Evolutionary conservation across 192 early-diverging fungal genomes (phyloP).

Genomic region (Phycomyces nitens): DNA sequence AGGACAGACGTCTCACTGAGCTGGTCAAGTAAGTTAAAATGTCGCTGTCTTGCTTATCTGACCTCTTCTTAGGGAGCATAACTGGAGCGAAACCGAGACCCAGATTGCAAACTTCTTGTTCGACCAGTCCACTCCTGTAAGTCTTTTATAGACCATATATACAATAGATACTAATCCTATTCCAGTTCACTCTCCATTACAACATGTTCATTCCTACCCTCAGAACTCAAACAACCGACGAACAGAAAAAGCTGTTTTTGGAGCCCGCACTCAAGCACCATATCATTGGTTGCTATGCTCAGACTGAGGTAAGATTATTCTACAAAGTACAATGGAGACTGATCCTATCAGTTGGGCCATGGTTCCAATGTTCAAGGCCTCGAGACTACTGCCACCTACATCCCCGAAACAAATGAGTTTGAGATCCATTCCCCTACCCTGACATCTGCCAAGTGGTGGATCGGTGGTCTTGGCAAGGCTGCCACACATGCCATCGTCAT

Average conservation of each 20-base stretch:
- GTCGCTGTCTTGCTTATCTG: constrained; percentile 12
- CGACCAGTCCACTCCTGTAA: constrained; percentile 59
- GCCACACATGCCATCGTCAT: constrained; percentile 84
- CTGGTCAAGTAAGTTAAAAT: constrained; percentile 43
- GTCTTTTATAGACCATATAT: no score
- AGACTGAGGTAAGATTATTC: constrained; percentile 61
- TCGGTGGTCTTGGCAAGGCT: constrained; percentile 75
- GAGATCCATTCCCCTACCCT: constrained; percentile 78
- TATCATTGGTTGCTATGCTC: constrained; percentile 85
- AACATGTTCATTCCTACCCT: constrained; percentile 85
- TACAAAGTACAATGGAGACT: no score
- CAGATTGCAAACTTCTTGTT: constrained; percentile 48
- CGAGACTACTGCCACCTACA: constrained; percentile 83
- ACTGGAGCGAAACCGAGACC: constrained; percentile 53
- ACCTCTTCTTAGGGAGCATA: constrained; percentile 40
- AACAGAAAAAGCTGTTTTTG: constrained; percentile 77
- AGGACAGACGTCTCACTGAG: constrained; percentile 62
- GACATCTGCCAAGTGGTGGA: constrained; percentile 86
- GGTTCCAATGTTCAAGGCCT: constrained; percentile 87
- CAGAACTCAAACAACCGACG: constrained; percentile 64
- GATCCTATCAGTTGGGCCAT: constrained; percentile 54
- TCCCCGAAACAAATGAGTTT: constrained; percentile 82
- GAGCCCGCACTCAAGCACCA: constrained; percentile 67
- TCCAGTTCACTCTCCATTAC: constrained; percentile 66
- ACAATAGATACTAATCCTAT: no score